Base-by-base conservation (phyloP, 345 rosid genomes). In the Microcos paniculata region DNA sequence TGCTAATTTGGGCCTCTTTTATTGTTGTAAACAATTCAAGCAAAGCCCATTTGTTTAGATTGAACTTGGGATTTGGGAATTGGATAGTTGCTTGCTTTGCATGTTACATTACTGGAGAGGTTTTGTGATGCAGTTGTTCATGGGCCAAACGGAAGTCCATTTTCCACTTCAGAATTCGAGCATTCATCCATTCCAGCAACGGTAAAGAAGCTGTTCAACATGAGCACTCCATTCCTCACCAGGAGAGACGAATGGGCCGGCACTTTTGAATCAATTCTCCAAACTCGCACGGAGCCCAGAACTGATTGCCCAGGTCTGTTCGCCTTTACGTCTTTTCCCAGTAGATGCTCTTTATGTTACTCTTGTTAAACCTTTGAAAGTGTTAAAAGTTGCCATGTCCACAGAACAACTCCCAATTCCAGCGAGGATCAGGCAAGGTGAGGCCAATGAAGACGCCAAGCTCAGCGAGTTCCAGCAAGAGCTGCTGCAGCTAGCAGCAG, bases 131-230 rank as follows among this genome's bases (percentile, higher is more conserved):
- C 90, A 91, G 98, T 93, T 77, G 91, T 95, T 61, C 99, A 95
- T 77, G 98, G 98, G 24, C 88, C 96, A 5, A 85, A 90, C 8
- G 93, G 99, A 19, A 35, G 8, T 23, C 98, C 98, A 23, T 79
- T 26, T 78, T 89, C 95, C 21, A 90, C 94, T 0, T 94, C 99
- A 0, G 92, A 94, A 75, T 94, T 85, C 24, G 97, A 94, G 55
- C 99, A 95, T 73, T 95, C 99, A 15, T 95, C 99, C 1, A 90
- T 95, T 74, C 97, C 99, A 0, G 99, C 98, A 1, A 95, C 98
- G 0, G 93, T 93, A 48, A 90, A 91, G 91, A 90, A 86, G 88
- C 63, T 93, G 23, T 90, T 86, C 85, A 93, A 91, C 81, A 82
- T 95, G 40, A 16, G 84, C 7, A 16, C 89, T 0, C 87, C 96